Evolutionary conservation across 2,329 filamentous ascomycete genomes (phyloP).

Genomic region (Pyrenochaeta sp.): DNA sequence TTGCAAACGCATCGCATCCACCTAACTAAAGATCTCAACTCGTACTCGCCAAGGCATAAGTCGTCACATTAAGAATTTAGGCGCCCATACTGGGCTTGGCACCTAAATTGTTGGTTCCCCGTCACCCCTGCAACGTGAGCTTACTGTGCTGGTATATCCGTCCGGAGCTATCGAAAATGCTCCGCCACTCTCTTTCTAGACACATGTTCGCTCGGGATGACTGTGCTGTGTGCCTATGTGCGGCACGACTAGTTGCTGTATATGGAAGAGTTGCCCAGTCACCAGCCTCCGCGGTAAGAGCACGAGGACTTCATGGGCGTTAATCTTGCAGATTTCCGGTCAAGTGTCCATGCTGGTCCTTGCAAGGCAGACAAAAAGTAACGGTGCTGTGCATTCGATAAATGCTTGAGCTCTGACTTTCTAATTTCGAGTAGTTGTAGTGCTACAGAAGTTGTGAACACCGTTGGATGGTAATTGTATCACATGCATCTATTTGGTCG

Average conservation of each 20-base stretch:
- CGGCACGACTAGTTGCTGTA: neutral
- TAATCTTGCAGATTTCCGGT: neutral
- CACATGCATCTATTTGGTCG: too few relatives aligned
- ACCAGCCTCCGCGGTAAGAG: neutral
- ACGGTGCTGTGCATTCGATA: neutral
- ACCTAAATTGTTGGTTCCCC: neutral
- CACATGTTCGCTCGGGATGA: neutral
- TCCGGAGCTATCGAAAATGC: slow-evolving; percentile 1
- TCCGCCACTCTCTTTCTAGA: neutral
- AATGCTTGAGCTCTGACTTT: neutral
- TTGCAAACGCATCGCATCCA: neutral
- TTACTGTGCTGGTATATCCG: slow-evolving; percentile 2
- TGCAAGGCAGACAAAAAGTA: neutral
- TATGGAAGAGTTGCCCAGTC: neutral
- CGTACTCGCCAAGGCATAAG: slow-evolving; percentile 1
- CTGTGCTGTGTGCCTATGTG: neutral
- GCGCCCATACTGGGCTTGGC: neutral
- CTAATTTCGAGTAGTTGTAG: neutral
- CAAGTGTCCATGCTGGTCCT: neutral
- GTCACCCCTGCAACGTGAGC: neutral
- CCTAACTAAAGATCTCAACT: neutral
- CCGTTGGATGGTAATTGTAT: neutral
- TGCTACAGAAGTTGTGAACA: neutral
- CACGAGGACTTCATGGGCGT: neutral
- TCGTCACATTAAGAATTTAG: neutral